Percentiles rank a stretch among this genome's conserved stretches.
phyloP scores from a whole-genome alignment of 2,329 filamentous ascomycete species.

The Colletotrichum horii region DNA sequence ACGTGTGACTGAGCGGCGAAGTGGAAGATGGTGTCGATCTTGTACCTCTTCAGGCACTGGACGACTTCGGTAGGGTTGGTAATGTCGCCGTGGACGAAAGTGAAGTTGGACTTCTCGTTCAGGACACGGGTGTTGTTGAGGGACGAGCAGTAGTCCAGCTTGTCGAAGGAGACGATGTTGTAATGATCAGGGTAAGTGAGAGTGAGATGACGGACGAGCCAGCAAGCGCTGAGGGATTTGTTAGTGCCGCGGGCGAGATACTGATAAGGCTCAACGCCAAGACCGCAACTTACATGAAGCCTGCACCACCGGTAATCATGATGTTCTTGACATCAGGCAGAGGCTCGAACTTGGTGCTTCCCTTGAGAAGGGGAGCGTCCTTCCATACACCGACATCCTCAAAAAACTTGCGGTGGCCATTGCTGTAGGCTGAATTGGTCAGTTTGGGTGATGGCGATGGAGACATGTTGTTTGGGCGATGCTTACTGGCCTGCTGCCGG shows the following conservation, averaged over 20 bases:
- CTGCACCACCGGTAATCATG: constrained; percentile 82
- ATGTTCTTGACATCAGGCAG: constrained; percentile 76
- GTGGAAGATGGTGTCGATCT: constrained; percentile 82
- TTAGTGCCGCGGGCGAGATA: not conserved
- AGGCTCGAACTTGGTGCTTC: constrained; percentile 73
- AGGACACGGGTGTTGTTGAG: constrained; percentile 79
- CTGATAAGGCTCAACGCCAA: not conserved
- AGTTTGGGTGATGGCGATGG: not conserved
- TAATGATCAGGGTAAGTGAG: constrained; percentile 76
- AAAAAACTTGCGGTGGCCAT: constrained; percentile 47
- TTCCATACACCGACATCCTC: constrained; percentile 72
- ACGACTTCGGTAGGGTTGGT: constrained; percentile 74
- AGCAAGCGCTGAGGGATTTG: constrained; percentile 68
- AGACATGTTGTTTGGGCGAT: not conserved
- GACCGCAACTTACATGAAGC: constrained; percentile 73
- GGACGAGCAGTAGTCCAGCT: constrained; percentile 82
- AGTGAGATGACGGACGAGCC: constrained; percentile 80
- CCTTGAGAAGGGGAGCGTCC: constrained; percentile 71
- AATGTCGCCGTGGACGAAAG: constrained; percentile 81
- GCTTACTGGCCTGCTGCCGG: constrained; percentile 1
- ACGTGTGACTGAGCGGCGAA: constrained; percentile 89
- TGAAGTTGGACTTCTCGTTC: constrained; percentile 73
- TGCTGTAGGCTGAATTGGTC: constrained; percentile 25
- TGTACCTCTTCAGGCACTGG: constrained; percentile 71
- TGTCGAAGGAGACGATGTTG: constrained; percentile 84